Conservation (phyloP, 306 rosid species). For the Prunus padus region DNA sequence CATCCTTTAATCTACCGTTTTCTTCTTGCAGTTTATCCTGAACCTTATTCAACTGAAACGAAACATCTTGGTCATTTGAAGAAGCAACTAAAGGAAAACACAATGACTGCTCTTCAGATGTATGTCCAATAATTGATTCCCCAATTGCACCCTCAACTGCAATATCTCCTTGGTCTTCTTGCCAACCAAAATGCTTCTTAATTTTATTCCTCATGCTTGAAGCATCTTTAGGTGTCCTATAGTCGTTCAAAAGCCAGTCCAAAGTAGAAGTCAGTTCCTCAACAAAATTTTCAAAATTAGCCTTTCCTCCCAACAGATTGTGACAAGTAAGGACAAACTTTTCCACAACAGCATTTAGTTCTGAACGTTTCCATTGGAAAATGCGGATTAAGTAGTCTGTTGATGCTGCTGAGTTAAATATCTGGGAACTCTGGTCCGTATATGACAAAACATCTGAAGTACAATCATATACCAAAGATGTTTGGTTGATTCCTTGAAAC, state of each 20-base stretch:
- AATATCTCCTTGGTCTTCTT: constrained; percentile 26
- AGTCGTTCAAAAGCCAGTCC: constrained; percentile 60
- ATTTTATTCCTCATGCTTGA: constrained; percentile 54
- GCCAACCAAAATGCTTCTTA: constrained; percentile 56
- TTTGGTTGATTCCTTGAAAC: constrained; percentile 49
- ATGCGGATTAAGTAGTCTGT: constrained; percentile 54
- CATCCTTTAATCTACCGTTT: constrained; percentile 48
- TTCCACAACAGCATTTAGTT: constrained; percentile 52
- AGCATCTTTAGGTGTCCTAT: constrained; percentile 45
- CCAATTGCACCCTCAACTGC: constrained; percentile 17
- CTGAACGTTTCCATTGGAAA: constrained; percentile 62
- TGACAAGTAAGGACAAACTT: constrained; percentile 51
- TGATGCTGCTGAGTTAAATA: constrained; percentile 27
- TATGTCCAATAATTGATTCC: constrained; percentile 10
- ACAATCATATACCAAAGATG: constrained; percentile 29
- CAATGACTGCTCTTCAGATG: constrained; percentile 29
- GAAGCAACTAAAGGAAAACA: constrained; percentile 33
- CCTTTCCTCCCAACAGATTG: constrained; percentile 45
- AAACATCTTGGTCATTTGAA: constrained; percentile 33
- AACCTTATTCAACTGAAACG: constrained; percentile 25
- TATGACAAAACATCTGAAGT: constrained; percentile 8
- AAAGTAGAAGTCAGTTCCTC: constrained; percentile 57
- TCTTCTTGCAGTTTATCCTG: constrained; percentile 43
- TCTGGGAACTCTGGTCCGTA: too few relatives aligned
- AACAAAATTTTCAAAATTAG: constrained; percentile 45